Conservation (phyloP, 495 filamentous ascomycete genomes). For the Xylaria nigripes region DNA sequence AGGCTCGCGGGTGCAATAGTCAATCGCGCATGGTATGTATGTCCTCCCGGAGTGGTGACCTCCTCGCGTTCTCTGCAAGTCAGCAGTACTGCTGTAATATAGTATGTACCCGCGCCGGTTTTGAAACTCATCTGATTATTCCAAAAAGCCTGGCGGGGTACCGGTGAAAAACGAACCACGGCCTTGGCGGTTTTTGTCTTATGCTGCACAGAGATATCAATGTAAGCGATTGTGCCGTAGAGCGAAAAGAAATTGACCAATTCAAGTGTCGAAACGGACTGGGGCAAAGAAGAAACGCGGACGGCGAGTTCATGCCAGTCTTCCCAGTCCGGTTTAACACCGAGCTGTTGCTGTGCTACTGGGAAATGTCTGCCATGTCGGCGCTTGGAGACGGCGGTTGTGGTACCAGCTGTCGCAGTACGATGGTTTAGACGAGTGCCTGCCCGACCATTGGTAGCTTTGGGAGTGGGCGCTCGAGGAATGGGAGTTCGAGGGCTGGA, state of each 20-base stretch:
- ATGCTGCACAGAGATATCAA: slow-evolving; percentile 26
- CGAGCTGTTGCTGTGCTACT: neutral
- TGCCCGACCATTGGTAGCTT: no score
- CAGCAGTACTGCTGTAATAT: slow-evolving; percentile 7
- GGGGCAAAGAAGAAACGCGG: slow-evolving; percentile 20
- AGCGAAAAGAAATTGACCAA: slow-evolving; percentile 19
- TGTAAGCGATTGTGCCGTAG: slow-evolving; percentile 25
- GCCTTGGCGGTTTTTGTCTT: slow-evolving; percentile 15
- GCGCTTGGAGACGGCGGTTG: neutral
- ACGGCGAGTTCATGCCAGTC: slow-evolving; percentile 18
- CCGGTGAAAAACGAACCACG: slow-evolving; percentile 31
- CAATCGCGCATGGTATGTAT: slow-evolving; percentile 21
- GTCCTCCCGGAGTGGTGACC: slow-evolving; percentile 13
- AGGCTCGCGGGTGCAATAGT: slow-evolving; percentile 28
- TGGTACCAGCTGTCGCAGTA: neutral
- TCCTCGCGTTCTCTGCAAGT: neutral
- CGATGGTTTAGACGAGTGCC: neutral
- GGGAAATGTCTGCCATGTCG: neutral
- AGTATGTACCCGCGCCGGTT: slow-evolving; percentile 6
- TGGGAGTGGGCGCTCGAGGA: no score
- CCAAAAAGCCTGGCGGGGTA: slow-evolving; percentile 23
- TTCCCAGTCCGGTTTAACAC: slow-evolving; percentile 18
- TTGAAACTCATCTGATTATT: slow-evolving; percentile 5
- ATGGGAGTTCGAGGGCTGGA: no score
- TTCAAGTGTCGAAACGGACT: slow-evolving; percentile 16